These are phyloP conservation scores for Nadsonia fulvescens DNA, from an alignment of 805 yeast genomes.

Conservation along the genomic window DNA sequence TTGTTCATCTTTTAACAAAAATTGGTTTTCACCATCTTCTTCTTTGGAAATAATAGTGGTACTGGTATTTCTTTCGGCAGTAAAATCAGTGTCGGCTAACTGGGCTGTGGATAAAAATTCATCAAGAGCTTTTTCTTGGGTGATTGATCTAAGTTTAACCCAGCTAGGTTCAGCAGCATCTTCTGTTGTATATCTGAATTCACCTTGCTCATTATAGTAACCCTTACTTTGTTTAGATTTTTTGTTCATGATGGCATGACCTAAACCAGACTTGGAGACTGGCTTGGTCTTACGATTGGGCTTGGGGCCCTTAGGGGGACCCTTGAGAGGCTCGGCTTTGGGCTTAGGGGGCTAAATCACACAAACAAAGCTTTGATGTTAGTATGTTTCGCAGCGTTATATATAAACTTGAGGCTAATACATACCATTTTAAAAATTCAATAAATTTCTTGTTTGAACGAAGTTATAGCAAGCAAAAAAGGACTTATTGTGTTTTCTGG, in stretches of 20 bases:
- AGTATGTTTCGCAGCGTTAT: too few relatives aligned
- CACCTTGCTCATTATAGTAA: slow-evolving; percentile 50
- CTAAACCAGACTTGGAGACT: slow-evolving; percentile 60
- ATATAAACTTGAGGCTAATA: too few relatives aligned
- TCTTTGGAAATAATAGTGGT: slow-evolving; percentile 66
- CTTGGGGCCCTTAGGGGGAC: slow-evolving; percentile 75
- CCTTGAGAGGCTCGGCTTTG: too few relatives aligned
- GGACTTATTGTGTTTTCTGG: too few relatives aligned
- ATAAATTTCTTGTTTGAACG: too few relatives aligned
- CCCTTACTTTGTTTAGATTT: slow-evolving; percentile 23
- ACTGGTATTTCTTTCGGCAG: slow-evolving; percentile 72
- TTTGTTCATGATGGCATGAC: slow-evolving; percentile 60
- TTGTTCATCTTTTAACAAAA: slow-evolving; percentile 48
- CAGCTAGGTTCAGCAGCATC: slow-evolving; percentile 73
- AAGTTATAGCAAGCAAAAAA: too few relatives aligned
- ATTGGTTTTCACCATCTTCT: slow-evolving; percentile 31
- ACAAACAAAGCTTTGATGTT: too few relatives aligned
- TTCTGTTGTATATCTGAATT: slow-evolving; percentile 68
- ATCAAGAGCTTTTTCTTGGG: slow-evolving; percentile 85
- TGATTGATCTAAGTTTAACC: slow-evolving; percentile 83
- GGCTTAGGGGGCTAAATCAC: too few relatives aligned
- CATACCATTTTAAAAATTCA: too few relatives aligned
- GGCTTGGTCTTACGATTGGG: slow-evolving; percentile 47
- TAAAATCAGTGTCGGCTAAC: slow-evolving; percentile 87
- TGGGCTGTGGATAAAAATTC: slow-evolving; percentile 92